Evolutionary conservation across 208 protist genomes (phyloP).

Genomic region (Acanthamoeba royreba): DNA sequence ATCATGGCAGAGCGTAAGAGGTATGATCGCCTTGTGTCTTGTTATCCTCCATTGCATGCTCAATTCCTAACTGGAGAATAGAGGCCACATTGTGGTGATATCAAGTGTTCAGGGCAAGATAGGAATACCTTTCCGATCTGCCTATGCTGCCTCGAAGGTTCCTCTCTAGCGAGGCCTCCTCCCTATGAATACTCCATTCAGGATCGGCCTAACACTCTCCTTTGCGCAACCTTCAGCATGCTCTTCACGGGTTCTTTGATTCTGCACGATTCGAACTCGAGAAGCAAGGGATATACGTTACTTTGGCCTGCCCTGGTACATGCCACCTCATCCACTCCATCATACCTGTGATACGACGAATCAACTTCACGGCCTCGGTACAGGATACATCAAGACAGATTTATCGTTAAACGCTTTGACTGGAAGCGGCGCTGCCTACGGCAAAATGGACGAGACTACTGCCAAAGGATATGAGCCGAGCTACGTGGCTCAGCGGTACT

Average conservation of each 20-base stretch:
- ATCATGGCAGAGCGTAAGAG: not conserved
- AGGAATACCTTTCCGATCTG: not conserved
- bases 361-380: not conserved
- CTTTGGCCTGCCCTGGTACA: constrained; percentile 25
- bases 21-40: too few species aligned
- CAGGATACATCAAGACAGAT: constrained; percentile 51
- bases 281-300: not conserved
- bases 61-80: too few species aligned
- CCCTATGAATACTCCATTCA: too few species aligned
- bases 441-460: constrained; percentile 56
- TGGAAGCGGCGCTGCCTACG: constrained; percentile 41
- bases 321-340: too few species aligned
- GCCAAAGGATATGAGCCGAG: constrained; percentile 24
- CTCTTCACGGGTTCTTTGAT: constrained; percentile 59
- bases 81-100: not conserved
- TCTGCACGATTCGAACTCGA: constrained; percentile 46
- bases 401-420: constrained; percentile 51
- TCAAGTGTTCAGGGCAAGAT: constrained; percentile 32
- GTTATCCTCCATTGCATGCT: too few species aligned
- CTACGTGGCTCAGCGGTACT: not conserved
- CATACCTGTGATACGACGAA: too few species aligned
- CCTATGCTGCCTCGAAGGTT: constrained; percentile 37
- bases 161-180: too few species aligned
- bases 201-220: too few species aligned
- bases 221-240: too few species aligned